Evolutionary conservation across 495 filamentous ascomycete genomes (phyloP).

Genomic region (Penicillium macrosclerotiorum): DNA sequence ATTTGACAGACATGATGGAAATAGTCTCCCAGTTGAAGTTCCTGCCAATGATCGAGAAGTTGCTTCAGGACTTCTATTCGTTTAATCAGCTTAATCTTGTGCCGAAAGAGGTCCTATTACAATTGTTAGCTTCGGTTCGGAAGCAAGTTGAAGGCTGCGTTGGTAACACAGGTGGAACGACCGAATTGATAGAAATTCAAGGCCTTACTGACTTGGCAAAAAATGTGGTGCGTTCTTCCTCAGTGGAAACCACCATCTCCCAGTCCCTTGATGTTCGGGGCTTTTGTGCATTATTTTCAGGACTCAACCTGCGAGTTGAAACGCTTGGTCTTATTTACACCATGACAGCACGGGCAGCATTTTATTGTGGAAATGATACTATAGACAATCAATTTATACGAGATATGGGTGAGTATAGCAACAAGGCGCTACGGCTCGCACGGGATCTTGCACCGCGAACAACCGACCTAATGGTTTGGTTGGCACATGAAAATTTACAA

Average conservation of each 20-base stretch:
- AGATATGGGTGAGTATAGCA: conserved; percentile 19
- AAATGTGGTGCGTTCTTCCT: conserved; percentile 9
- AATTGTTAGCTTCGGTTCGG: no score
- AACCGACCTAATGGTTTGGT: conserved; percentile 18
- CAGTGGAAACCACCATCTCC: conserved; percentile 10
- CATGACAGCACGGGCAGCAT: conserved; percentile 15
- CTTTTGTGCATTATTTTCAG: conserved; percentile 15
- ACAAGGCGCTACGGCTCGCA: conserved; percentile 12
- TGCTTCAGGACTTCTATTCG: conserved; percentile 13
- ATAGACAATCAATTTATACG: conserved; percentile 8
- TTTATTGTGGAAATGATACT: conserved; percentile 5
- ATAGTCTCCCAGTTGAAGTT: conserved; percentile 13
- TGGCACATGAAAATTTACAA: conserved; percentile 18
- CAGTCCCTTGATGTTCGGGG: conserved; percentile 11
- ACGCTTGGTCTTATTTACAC: conserved; percentile 19
- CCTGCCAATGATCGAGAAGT: conserved; percentile 16
- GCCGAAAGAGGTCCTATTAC: conserved; percentile 13
- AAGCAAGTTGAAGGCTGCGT: no score
- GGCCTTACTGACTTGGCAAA: conserved; percentile 3
- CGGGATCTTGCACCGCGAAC: conserved; percentile 18
- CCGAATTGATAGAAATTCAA: no score
- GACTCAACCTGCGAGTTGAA: conserved; percentile 17
- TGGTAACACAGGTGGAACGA: no score
- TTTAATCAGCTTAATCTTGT: conserved; percentile 11
- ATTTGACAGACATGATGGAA: conserved; percentile 13